Evolutionary conservation across 257 asterid genomes (phyloP).

Genomic region (Petunia secreta): DNA sequence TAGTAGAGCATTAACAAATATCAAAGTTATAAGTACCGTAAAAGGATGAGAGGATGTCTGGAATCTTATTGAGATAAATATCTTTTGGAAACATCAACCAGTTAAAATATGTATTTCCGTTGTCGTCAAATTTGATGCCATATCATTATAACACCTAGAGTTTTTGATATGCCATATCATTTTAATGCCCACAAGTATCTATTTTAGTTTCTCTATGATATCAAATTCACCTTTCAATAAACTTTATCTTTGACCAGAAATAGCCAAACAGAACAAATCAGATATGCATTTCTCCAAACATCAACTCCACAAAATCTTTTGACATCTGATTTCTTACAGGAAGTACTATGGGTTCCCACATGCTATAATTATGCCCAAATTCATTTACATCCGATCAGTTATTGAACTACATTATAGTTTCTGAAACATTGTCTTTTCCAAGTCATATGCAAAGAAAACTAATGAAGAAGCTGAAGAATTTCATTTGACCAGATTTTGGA

Average conservation of each 20-base stretch:
- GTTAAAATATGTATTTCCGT: no score
- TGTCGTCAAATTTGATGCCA: no score
- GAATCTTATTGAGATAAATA: no score
- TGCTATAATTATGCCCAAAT: background rate
- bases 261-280: background rate
- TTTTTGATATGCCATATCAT: no score
- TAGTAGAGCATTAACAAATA: background rate
- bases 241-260: background rate
- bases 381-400: background rate
- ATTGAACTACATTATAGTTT: background rate
- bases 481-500: background rate
- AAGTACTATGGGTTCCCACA: background rate
- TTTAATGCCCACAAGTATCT: background rate
- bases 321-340: background rate
- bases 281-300: slow-evolving; percentile 1
- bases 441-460: background rate
- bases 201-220: background rate
- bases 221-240: background rate
- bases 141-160: no score
- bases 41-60: no score
- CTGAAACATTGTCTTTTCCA: background rate
- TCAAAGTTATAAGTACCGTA: no score
- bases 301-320: background rate
- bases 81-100: no score
- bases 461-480: background rate